phyloP scores from a whole-genome alignment of 257 asterid species.

The Echium plantagineum region DNA sequence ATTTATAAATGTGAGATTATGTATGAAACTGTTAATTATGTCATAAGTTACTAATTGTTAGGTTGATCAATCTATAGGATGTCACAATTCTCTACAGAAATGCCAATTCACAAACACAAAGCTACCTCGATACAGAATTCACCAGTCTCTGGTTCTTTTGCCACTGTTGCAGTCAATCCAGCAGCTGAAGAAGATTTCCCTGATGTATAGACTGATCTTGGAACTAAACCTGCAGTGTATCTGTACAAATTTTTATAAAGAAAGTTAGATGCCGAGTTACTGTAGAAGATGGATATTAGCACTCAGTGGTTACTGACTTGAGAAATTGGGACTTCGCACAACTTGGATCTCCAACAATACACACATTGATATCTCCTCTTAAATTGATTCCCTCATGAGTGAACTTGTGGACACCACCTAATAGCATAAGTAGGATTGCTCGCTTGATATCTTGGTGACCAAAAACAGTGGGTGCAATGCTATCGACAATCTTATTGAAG shows the following conservation, averaged over 20 bases:
- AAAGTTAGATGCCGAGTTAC: slow-evolving; percentile 1
- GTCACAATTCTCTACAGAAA: neutral
- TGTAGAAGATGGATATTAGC: neutral
- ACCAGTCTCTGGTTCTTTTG: slow-evolving; percentile 99
- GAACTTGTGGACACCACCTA: slow-evolving; percentile 91
- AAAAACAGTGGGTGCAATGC: slow-evolving; percentile 84
- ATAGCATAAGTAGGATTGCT: slow-evolving; percentile 90
- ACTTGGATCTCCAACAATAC: slow-evolving; percentile 99
- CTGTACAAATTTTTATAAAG: slow-evolving; percentile 27
- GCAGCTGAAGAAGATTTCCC: slow-evolving; percentile 99
- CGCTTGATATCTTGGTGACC: slow-evolving; percentile 97
- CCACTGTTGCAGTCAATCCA: slow-evolving; percentile 97
- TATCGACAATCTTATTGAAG: slow-evolving; percentile 88
- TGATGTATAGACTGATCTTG: slow-evolving; percentile 95
- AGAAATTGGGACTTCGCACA: slow-evolving; percentile 97
- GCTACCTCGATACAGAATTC: slow-evolving; percentile 97
- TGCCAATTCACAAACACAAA: neutral
- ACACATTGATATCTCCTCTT: slow-evolving; percentile 96
- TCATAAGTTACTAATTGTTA: too few species aligned
- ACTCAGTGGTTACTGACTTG: slow-evolving; percentile 35
- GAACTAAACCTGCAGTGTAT: slow-evolving; percentile 75
- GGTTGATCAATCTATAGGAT: neutral
- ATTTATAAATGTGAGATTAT: neutral
- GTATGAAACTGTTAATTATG: neutral
- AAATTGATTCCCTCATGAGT: slow-evolving; percentile 97